Evolutionary conservation across 768 basidiomycete species (phyloP).

Genomic region (Amanita exitialis): DNA sequence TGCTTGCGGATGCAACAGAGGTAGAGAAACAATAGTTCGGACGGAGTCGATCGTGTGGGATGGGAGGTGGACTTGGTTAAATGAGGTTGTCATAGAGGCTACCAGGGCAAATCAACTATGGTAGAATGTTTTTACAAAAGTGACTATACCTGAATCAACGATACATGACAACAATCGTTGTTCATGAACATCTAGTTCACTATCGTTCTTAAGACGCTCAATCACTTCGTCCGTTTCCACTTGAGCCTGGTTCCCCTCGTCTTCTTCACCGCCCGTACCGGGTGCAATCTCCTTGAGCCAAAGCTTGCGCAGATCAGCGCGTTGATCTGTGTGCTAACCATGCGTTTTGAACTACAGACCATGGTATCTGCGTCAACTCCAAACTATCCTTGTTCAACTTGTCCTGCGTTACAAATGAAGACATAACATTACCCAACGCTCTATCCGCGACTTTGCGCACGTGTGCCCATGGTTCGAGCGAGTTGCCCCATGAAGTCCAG

Average conservation of each 20-base stretch:
- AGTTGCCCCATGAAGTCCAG: constrained; percentile 63
- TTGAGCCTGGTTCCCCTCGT: constrained; percentile 25
- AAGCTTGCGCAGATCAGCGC: constrained; percentile 39
- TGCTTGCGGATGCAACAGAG: constrained; percentile 76
- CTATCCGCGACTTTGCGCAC: constrained; percentile 70
- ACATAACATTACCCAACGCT: constrained; percentile 59
- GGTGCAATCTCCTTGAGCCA: constrained; percentile 28
- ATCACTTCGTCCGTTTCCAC: constrained; percentile 58
- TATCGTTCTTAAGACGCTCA: constrained; percentile 65
- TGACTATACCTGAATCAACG: constrained; percentile 62
- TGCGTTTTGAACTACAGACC: constrained; percentile 55
- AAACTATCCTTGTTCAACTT: constrained; percentile 29
- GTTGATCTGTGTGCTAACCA: constrained; percentile 51
- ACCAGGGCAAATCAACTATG: constrained; percentile 8
- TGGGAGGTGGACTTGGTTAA: constrained; percentile 83
- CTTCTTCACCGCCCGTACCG: constrained; percentile 11
- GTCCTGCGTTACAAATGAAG: constrained; percentile 14
- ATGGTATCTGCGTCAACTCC: constrained; percentile 52
- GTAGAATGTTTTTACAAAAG: constrained; percentile 6
- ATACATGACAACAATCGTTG: constrained; percentile 75
- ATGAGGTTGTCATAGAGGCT: constrained; percentile 76
- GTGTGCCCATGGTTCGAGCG: constrained; percentile 57
- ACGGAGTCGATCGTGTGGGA: constrained; percentile 85
- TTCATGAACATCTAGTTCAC: constrained; percentile 74
- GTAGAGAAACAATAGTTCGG: constrained; percentile 83